Evolutionary conservation across 2,329 filamentous ascomycete species (phyloP).

Genomic region (Tothia fuscella): DNA sequence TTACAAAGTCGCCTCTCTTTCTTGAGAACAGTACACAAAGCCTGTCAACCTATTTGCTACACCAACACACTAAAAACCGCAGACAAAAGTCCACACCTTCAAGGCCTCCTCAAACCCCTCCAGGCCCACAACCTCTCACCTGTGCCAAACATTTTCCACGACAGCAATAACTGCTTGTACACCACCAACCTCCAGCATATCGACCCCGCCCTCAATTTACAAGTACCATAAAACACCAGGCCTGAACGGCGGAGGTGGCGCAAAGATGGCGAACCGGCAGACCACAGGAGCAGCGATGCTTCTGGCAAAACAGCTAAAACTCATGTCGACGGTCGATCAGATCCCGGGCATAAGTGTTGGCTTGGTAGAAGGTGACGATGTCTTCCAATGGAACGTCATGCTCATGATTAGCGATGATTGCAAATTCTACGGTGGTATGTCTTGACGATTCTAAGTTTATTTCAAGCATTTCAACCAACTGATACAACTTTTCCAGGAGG

Average conservation of each 20-base stretch:
- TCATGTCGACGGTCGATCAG: slow-evolving; percentile 85
- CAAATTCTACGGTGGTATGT: slow-evolving; percentile 80
- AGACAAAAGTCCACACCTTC: no score
- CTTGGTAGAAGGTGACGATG: slow-evolving; percentile 67
- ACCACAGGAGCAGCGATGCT: slow-evolving; percentile 48
- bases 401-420: slow-evolving; percentile 95
- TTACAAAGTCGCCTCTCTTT: no score
- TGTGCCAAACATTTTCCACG: neutral
- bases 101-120: no score
- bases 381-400: slow-evolving; percentile 98
- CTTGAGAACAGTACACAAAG: no score
- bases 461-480: neutral
- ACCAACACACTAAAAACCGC: no score
- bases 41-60: no score
- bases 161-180: neutral
- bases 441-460: neutral
- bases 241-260: neutral
- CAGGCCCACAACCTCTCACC: neutral
- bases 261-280: slow-evolving; percentile 3
- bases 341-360: slow-evolving; percentile 92
- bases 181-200: neutral
- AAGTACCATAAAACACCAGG: neutral
- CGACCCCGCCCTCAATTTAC: neutral
- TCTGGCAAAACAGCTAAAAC: slow-evolving; percentile 75
- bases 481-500: no score